phyloP scores from a whole-genome alignment of 73 alveolate genomes.

The Paramecium caudatum region DNA sequence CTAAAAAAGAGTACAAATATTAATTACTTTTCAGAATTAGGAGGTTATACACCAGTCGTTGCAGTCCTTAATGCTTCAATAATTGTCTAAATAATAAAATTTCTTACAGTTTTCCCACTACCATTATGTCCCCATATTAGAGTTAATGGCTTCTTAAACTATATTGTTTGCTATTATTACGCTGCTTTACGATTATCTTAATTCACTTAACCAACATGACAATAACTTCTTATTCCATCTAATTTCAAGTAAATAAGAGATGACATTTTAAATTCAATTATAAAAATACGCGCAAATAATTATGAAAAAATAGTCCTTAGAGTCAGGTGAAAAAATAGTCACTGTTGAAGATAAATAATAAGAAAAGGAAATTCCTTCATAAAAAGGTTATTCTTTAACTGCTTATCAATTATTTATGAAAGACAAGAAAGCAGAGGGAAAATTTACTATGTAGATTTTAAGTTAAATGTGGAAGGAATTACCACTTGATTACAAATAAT shows the following conservation, averaged over 20 bases:
- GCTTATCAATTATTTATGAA: conserved; percentile 16
- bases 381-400: background rate
- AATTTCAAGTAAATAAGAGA: conserved; percentile 58
- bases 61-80: conserved; percentile 93
- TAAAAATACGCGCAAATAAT: conserved; percentile 53
- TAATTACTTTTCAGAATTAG: conserved; percentile 85
- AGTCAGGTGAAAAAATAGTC: background rate
- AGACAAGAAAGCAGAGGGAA: conserved; percentile 12
- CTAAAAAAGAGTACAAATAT: background rate
- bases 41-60: conserved; percentile 97
- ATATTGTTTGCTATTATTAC: background rate
- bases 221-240: conserved; percentile 69
- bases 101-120: conserved; percentile 93
- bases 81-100: conserved; percentile 81
- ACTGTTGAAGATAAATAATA: conserved; percentile 1
- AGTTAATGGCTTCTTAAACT: conserved; percentile 80
- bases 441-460: background rate
- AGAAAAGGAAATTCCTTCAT: background rate
- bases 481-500: conserved; percentile 25
- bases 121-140: conserved; percentile 98
- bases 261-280: conserved; percentile 41
- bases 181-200: conserved; percentile 2
- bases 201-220: conserved; percentile 40
- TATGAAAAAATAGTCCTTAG: background rate
- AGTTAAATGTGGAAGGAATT: conserved; percentile 37